These are phyloP conservation scores for Selaginella moellendorffii DNA, from an alignment of 75 land plant species.

Conservation along the genomic window DNA sequence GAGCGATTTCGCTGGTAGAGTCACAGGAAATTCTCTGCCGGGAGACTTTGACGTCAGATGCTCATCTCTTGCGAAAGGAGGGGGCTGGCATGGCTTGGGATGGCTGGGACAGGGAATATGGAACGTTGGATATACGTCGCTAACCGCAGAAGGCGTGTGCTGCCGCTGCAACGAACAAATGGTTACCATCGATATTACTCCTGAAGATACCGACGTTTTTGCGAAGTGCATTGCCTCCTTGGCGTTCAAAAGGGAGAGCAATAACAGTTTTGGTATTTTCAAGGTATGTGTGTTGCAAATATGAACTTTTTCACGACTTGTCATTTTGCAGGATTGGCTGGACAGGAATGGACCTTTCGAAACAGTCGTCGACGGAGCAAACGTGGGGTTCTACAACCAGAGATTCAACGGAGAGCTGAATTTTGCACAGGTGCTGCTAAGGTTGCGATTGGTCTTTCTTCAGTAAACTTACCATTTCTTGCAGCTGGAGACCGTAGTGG, in stretches of 20 bases:
- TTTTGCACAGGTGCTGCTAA: slow-evolving; percentile 16
- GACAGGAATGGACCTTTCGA: slow-evolving; percentile 60
- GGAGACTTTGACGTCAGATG: slow-evolving; percentile 15
- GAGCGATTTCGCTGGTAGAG: slow-evolving; percentile 31
- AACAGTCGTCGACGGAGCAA: slow-evolving; percentile 85
- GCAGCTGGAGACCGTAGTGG: slow-evolving; percentile 58
- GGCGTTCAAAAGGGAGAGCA: slow-evolving; percentile 52
- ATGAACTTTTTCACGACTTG: background rate
- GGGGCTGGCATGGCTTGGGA: slow-evolving; percentile 95
- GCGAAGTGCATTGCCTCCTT: slow-evolving; percentile 46
- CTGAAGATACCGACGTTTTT: slow-evolving; percentile 71
- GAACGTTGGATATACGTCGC: slow-evolving; percentile 29
- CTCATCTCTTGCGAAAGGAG: slow-evolving; percentile 44
- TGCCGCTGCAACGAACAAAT: slow-evolving; percentile 46
- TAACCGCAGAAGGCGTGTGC: slow-evolving; percentile 45
- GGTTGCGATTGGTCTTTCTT: slow-evolving; percentile 32
- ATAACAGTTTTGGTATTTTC: slow-evolving; percentile 45
- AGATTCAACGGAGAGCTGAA: background rate
- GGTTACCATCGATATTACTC: slow-evolving; percentile 71
- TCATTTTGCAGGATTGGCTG: slow-evolving; percentile 60
- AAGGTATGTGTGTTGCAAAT: slow-evolving; percentile 30
- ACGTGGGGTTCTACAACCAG: slow-evolving; percentile 65
- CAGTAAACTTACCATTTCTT: slow-evolving; percentile 33
- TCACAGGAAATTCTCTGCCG: slow-evolving; percentile 14
- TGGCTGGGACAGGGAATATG: slow-evolving; percentile 78